Evolutionary conservation across 2,329 filamentous ascomycete genomes (phyloP).

Genomic region (Penicillium sp.): DNA sequence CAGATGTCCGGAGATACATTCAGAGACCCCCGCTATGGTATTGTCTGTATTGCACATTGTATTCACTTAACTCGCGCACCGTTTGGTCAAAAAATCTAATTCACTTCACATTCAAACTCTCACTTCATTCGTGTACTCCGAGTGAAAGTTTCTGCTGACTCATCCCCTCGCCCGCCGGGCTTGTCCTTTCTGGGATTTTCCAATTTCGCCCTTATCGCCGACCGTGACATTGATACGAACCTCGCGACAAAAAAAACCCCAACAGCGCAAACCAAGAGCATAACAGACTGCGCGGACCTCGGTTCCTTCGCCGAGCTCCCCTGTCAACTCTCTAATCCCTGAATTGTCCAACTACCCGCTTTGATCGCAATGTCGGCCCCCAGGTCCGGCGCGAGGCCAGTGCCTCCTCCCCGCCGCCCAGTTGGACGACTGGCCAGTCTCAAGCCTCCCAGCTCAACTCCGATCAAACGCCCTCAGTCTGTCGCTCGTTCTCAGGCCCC

Average conservation of each 20-base stretch:
- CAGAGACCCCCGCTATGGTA: too few relatives aligned
- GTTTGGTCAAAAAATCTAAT: too few relatives aligned
- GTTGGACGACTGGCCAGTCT: constrained; percentile 44
- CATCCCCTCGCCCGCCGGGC: too few relatives aligned
- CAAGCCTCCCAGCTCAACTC: constrained; percentile 38
- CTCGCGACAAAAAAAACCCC: constrained; percentile 1
- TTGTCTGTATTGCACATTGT: too few relatives aligned
- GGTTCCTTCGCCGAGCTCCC: constrained; percentile 1
- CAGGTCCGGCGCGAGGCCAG: constrained; percentile 37
- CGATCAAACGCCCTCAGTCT: constrained; percentile 41
- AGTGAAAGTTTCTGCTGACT: too few relatives aligned
- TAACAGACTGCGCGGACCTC: constrained; percentile 5
- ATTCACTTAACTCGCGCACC: too few relatives aligned
- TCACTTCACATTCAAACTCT: too few relatives aligned
- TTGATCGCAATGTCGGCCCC: constrained; percentile 33
- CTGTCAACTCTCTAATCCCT: neutral
- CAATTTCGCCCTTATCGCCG: constrained; percentile 11
- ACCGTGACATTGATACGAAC: constrained; percentile 11
- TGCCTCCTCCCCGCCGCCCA: constrained; percentile 31
- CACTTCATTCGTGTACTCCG: too few relatives aligned
- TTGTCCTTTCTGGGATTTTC: neutral
- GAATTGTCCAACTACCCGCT: neutral
- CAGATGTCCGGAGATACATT: too few relatives aligned
- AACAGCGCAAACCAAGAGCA: neutral
- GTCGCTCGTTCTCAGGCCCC: constrained; percentile 32